Conservation (phyloP, 1,284 basidiomycete genomes). For the Boletus sp. region DNA sequence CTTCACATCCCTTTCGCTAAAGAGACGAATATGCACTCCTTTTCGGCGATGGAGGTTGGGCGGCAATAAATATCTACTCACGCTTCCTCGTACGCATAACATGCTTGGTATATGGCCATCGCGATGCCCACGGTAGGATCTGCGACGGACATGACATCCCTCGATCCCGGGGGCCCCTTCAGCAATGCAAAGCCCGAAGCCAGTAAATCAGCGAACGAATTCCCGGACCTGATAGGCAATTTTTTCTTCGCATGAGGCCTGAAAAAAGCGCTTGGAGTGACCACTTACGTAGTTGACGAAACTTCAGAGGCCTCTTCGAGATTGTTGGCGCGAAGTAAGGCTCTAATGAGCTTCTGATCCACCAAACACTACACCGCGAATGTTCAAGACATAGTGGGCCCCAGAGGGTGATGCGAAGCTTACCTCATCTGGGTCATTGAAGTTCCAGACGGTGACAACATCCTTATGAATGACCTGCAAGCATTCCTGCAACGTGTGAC, state of each 20-base stretch:
- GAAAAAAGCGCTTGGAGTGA: background rate
- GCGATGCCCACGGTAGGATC: conserved; percentile 4
- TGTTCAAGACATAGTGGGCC: background rate
- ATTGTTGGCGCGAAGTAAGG: conserved; percentile 8
- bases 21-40: background rate
- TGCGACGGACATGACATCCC: background rate
- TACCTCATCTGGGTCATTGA: conserved; percentile 17
- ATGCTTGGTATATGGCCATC: background rate
- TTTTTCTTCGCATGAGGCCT: background rate
- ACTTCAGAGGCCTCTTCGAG: conserved; percentile 10
- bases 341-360: conserved; percentile 9
- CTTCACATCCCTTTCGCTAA: conserved; percentile 11
- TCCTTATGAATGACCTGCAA: conserved; percentile 27
- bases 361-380: conserved; percentile 6
- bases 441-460: conserved; percentile 30
- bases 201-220: background rate
- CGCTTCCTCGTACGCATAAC: conserved; percentile 9
- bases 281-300: background rate
- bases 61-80: conserved; percentile 1
- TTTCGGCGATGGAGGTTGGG: background rate
- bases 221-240: background rate
- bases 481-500: conserved; percentile 16
- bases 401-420: background rate
- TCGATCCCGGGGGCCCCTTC: background rate
- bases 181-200: background rate